Base-by-base conservation (phyloP, 108 stramenopile genomes). In the Ochromonas danica region DNA sequence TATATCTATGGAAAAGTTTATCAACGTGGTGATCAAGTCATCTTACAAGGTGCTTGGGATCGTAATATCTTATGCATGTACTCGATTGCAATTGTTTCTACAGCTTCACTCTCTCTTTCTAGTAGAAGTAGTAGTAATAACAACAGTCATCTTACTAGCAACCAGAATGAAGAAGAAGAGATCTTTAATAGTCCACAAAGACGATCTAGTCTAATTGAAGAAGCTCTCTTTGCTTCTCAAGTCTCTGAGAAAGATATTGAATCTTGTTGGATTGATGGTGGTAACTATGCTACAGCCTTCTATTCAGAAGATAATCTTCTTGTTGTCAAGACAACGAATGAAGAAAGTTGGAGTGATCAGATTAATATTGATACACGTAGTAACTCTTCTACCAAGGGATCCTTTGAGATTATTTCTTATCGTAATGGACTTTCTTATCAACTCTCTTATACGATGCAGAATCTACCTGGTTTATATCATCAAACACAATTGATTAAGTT, bases 401-500 rank as follows among this genome's bases (percentile, higher is more conserved):
- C 63, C 3, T 35, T 67, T 10, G 63, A 67, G 31, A 67, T 67
- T 33, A 6, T 14, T 67, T 33, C 17, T 6, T 28, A 67, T 10
- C 17, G 31, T 25, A 67, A 36, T 10, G 10, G 31, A 10, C 3
- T 67, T 36, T 33, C 31, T 27, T 75, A 75, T 36, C 72, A 75
- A 27, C 3, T 75, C 3, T 45, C 72, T 6, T 75, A 75, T 75
- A 6, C 17, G 17, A 27, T 75, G 43, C 31, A 60, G 51, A 30
- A 27, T 36, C 43, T 75, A 14, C 72, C 72, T 3, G 72, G 72
- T 6, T 33, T 60, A 25, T 75, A 57, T 33, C 14, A 60, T 60
- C 25, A 36, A 25, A 75, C 72, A 3, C 27, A 75, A 75, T 57
- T 75, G 31, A 45, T 75, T 10, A 75, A 6, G 25, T 27, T 75